phyloP scores from a whole-genome alignment of 805 yeast species.

The Candida quercuum region DNA sequence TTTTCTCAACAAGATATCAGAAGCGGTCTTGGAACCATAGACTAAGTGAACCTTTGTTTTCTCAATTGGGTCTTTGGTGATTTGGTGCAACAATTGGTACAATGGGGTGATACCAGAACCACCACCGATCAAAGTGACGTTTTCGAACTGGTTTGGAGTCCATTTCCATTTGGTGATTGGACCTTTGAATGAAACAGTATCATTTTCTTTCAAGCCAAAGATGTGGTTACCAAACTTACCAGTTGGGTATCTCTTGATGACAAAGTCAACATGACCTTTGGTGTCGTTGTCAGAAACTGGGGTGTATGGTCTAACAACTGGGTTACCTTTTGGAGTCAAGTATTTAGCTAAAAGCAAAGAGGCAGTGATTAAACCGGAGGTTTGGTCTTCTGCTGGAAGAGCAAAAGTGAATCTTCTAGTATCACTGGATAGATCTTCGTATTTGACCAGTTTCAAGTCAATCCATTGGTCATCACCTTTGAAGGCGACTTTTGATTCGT shows the following conservation, averaged over 20 bases:
- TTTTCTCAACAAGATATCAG: constrained; percentile 76
- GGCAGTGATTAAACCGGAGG: constrained; percentile 74
- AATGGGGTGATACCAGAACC: constrained; percentile 97
- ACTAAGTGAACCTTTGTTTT: constrained; percentile 80
- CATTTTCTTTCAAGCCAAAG: constrained; percentile 65
- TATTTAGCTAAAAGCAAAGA: constrained; percentile 78
- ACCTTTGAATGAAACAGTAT: constrained; percentile 87
- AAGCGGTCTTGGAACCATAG: constrained; percentile 73
- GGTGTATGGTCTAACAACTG: constrained; percentile 75
- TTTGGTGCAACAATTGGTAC: constrained; percentile 76
- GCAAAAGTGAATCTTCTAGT: constrained; percentile 68
- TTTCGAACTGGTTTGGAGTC: constrained; percentile 78
- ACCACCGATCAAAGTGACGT: constrained; percentile 84
- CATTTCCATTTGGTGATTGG: constrained; percentile 90
- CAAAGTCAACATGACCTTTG: constrained; percentile 72
- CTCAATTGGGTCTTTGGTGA: constrained; percentile 76
- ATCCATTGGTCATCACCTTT: constrained; percentile 65
- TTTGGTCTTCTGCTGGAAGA: constrained; percentile 60
- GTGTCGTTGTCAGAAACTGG: constrained; percentile 70
- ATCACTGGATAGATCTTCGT: constrained; percentile 49
- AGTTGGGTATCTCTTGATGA: constrained; percentile 77
- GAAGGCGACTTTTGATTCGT: constrained; percentile 44
- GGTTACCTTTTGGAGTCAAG: constrained; percentile 76
- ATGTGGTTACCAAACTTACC: constrained; percentile 83
- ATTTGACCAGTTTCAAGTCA: constrained; percentile 52